A percentile compares a stretch with the other conserved stretches of the same genome.
These are phyloP conservation scores for Cladorrhinum sp. DNA, from an alignment of 2,329 filamentous ascomycete species.

Conservation along the genomic window DNA sequence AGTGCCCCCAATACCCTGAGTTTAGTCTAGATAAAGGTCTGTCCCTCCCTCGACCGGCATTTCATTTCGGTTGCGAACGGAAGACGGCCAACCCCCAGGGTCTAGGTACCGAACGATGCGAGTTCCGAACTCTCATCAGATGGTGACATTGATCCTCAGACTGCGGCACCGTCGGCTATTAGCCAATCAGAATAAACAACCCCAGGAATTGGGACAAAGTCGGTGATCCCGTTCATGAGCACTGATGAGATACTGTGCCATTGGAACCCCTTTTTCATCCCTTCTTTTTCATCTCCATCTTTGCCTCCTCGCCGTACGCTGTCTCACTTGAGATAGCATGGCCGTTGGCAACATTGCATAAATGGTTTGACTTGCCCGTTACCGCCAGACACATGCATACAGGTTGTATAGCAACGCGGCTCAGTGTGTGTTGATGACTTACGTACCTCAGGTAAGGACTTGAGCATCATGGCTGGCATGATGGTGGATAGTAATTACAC, in stretches of 20 bases:
- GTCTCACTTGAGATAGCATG: not conserved
- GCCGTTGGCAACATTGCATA: not conserved
- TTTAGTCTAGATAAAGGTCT: not conserved
- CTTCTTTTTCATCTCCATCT: not conserved
- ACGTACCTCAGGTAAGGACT: no score
- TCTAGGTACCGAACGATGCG: not conserved
- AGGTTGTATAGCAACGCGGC: not conserved
- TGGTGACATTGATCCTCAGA: conserved; percentile 7
- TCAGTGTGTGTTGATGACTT: no score
- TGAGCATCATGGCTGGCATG: not conserved
- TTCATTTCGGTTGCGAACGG: not conserved
- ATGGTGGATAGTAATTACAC: not conserved
- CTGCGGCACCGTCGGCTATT: conserved; percentile 6
- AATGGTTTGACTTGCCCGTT: not conserved
- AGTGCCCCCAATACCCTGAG: no score
- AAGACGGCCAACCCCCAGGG: not conserved
- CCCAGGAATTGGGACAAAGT: not conserved
- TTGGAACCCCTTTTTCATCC: not conserved
- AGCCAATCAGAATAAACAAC: not conserved
- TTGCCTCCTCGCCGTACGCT: not conserved
- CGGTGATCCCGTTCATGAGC: not conserved
- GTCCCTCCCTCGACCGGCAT: not conserved
- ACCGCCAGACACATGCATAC: not conserved
- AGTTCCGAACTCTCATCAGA: not conserved
- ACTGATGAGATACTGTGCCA: not conserved